A percentile compares a stretch with the other conserved stretches of the same genome.
Conservation (phyloP, 129 eudicot genomes). For the Arctium lappa region DNA sequence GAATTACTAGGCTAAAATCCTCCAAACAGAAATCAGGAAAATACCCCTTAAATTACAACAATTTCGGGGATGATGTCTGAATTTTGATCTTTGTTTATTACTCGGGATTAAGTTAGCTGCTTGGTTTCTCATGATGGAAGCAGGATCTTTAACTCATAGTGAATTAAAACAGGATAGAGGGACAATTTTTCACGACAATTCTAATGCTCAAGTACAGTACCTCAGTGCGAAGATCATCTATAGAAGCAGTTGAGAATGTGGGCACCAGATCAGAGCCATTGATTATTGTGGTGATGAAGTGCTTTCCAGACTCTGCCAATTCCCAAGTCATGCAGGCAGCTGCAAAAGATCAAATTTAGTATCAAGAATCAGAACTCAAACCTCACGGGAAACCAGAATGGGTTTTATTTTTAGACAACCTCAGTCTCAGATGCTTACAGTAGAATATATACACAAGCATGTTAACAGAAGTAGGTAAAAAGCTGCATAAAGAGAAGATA, state of each 20-base stretch:
- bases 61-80: not conserved
- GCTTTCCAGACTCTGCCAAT: conserved; percentile 96
- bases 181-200: not conserved
- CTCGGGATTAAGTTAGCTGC: not conserved
- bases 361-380: not conserved
- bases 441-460: too few species aligned
- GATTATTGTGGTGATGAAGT: conserved; percentile 79
- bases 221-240: conserved; percentile 99
- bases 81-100: not conserved
- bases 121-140: not conserved
- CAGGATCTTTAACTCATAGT: not conserved
- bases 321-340: conserved; percentile 99
- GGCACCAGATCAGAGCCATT: conserved; percentile 99
- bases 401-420: too few species aligned
- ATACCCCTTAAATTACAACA: not conserved
- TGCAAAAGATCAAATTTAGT: conserved; percentile 27
- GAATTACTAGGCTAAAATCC: not conserved
- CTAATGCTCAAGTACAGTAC: conserved; percentile 27
- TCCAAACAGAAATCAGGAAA: not conserved
- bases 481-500: not conserved
- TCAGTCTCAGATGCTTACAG: not conserved
- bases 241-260: conserved; percentile 87
- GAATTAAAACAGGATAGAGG: not conserved
- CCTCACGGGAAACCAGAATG: not conserved
- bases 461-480: too few species aligned